A percentile compares a stretch with the other conserved stretches of the same genome.
Conservation (phyloP, 2,329 filamentous ascomycete genomes). For the Fusarium marasasianum region DNA sequence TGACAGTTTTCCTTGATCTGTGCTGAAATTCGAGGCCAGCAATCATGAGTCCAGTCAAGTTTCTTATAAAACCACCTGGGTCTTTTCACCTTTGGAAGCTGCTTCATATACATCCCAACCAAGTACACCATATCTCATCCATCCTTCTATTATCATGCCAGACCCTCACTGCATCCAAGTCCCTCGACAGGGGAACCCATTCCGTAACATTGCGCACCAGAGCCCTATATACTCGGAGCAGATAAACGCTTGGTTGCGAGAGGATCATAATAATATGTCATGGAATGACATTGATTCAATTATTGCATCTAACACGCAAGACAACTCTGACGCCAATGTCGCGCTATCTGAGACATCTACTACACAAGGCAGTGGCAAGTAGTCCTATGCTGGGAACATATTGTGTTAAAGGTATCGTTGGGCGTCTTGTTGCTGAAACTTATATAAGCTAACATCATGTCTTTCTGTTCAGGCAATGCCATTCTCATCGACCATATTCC, state of each 20-base stretch:
- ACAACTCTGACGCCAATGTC: too few relatives aligned
- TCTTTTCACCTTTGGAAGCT: not conserved
- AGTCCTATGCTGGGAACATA: not conserved
- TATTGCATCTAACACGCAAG: not conserved
- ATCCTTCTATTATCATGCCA: not conserved
- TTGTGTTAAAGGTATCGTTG: too few relatives aligned
- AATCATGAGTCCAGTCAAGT: not conserved
- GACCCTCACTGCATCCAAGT: not conserved
- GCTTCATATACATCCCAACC: not conserved
- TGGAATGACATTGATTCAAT: constrained; percentile 1
- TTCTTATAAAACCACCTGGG: not conserved
- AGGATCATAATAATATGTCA: not conserved
- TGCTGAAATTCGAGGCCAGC: not conserved
- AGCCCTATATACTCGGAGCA: not conserved
- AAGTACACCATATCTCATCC: not conserved
- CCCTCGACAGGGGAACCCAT: not conserved
- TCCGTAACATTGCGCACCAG: not conserved
- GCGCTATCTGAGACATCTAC: not conserved
- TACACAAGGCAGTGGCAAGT: not conserved
- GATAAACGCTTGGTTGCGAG: constrained; percentile 1
- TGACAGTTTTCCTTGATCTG: not conserved
- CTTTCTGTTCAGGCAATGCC: rapidly evolving
- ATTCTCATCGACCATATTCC: too few relatives aligned
- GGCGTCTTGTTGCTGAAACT: too few relatives aligned
- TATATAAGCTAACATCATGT: too few relatives aligned